Conservation (phyloP, 2,329 filamentous ascomycete species). For the Fusarium floridanum region DNA sequence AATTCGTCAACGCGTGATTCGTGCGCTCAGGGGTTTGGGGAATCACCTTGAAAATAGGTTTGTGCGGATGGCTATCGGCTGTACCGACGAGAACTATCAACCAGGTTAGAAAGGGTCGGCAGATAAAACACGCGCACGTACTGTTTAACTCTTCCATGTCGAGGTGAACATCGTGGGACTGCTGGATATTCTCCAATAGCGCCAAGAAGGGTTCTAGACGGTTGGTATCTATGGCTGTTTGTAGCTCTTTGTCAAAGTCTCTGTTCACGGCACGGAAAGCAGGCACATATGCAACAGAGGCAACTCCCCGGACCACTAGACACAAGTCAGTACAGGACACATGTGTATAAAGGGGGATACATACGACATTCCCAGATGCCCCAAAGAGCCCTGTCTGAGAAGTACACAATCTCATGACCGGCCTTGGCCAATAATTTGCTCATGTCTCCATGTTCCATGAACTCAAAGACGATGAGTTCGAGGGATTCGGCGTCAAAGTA, state of each 20-base stretch:
- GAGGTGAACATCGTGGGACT: slow-evolving; percentile 47
- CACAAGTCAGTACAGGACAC: slow-evolving; percentile 2
- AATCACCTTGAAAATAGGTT: slow-evolving; percentile 46
- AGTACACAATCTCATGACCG: not conserved
- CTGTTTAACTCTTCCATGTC: slow-evolving; percentile 50
- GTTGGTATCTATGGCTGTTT: slow-evolving; percentile 2
- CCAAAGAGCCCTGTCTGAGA: slow-evolving; percentile 45
- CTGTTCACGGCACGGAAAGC: not conserved
- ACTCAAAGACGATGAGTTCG: slow-evolving; percentile 45
- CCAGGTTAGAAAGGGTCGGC: slow-evolving; percentile 5
- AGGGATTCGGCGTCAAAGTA: slow-evolving; percentile 1
- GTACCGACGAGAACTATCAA: slow-evolving; percentile 39
- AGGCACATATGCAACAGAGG: slow-evolving; percentile 46
- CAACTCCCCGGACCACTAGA: slow-evolving; percentile 46
- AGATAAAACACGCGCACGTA: slow-evolving; percentile 18
- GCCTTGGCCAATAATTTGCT: slow-evolving; percentile 29
- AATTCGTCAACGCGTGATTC: slow-evolving; percentile 8
- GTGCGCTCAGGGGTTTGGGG: not conserved
- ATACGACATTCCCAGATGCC: slow-evolving; percentile 49
- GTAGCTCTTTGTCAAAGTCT: slow-evolving; percentile 33
- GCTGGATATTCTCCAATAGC: not conserved
- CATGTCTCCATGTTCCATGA: slow-evolving; percentile 42
- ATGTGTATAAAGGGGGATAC: slow-evolving; percentile 13
- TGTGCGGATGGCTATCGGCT: slow-evolving; percentile 23
- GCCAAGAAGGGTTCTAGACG: slow-evolving; percentile 11